Evolutionary conservation across 768 basidiomycete genomes (phyloP), one percentile per base, ranked within the genome.

Genomic region (Macrolepiota albuminosa): DNA sequence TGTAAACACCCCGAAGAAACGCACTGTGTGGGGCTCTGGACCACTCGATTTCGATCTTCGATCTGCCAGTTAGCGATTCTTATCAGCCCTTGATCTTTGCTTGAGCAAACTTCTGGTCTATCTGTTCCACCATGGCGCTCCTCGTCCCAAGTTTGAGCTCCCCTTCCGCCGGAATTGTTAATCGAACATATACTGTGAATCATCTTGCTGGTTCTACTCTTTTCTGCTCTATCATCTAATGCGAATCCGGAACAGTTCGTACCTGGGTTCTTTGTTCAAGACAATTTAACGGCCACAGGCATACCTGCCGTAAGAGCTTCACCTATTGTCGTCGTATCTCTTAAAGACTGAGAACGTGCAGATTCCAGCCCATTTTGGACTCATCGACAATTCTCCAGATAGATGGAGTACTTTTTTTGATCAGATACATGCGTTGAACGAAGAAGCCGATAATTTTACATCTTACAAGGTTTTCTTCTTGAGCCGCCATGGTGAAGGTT

Each of bases 401-500:
- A 70, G 84, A 33, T 89, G 88, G 87, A 56, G 61, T 6, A 76
- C 63, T 7, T 77, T 89, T 59, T 65, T 70, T 29, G 53, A 63
- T 0, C 64, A 73, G 9, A 70, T 91, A n/a, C 58, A 69, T 6
- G 59, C 70, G n/a, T 68, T 91, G 58, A 86, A 88, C 59, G 61
- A 66, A 1, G 62, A 64, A 3, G 77, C 81, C 1, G 69, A 70
- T 1, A 53, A 65, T 0, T 73, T 71, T 2, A 75, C 74, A 26
- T 71, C 71, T 11, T 86, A 85, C 73, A 92, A 91, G 64, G 74
- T 88, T 13, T 73, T 91, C 57, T 81, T 87, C 59, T 70, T 91
- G 2, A 82, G 81, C 2, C 76, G 90, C 63, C 90, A 93, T 61
- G 90, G 90, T 1, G 75, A 91, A 70, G 90, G 88, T 57, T 82